A percentile compares a stretch with the other conserved stretches of the same genome.
phyloP scores from a whole-genome alignment of 2,329 filamentous ascomycete species.

The Diplodia sapinea region DNA sequence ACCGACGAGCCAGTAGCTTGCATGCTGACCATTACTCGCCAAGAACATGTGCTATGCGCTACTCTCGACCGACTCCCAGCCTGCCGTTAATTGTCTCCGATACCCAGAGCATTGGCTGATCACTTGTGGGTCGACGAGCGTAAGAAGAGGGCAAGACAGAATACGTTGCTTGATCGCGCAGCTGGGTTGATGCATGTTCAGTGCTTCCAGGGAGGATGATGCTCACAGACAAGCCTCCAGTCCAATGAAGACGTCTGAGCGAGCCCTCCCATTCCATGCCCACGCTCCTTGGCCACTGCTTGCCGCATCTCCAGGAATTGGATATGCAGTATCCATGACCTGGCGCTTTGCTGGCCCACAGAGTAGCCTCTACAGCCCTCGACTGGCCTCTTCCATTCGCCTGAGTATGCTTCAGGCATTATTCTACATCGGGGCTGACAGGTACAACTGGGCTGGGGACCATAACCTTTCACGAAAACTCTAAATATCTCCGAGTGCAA shows the following conservation, averaged over 20 bases:
- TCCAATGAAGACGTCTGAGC: constrained; percentile 1
- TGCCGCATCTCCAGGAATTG: background rate
- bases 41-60: constrained; percentile 8
- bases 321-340: background rate
- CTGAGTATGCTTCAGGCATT: background rate
- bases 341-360: background rate
- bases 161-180: constrained; percentile 15
- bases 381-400: background rate
- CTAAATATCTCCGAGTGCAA: constrained; percentile 4
- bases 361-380: background rate
- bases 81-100: background rate
- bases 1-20: constrained; percentile 1
- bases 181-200: constrained; percentile 22
- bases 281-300: background rate
- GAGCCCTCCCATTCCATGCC: background rate
- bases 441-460: background rate
- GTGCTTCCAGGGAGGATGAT: constrained; percentile 10
- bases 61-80: background rate
- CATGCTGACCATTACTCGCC: constrained; percentile 11
- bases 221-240: constrained; percentile 13
- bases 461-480: constrained; percentile 11
- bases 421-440: background rate
- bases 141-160: constrained; percentile 6
- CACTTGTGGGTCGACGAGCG: constrained; percentile 10
- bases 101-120: background rate